Evolutionary conservation across 768 basidiomycete species (phyloP), one percentile per base, ranked within the genome.

Genomic region (Obba rivulosa): DNA sequence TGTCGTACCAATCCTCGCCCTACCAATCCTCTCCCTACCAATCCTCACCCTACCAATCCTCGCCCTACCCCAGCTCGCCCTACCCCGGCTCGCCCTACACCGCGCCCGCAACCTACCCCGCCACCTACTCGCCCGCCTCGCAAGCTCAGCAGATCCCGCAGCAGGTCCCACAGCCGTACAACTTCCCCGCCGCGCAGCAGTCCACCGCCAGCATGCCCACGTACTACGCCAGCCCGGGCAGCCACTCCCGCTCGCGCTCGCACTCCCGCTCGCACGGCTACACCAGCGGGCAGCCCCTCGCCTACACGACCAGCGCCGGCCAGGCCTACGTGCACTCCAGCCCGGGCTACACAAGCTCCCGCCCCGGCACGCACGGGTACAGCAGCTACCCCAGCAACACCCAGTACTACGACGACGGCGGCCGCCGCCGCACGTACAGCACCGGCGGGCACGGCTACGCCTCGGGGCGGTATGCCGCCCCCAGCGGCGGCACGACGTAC

Each of bases 171-270:
- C 48, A 28, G 10, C 41, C 45, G n/a, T 17, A 42, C 43, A 36
- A 18, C 23, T 22, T 10, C 46, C n/a, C 37, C 22, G 8, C 44
- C 31, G 5, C 51, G 20, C 43, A 21, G 2, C 41, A 23, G 21
- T 18, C 43, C 13, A 31, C 40, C 28, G 28, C 28, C 5, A 31
- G 28, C 23, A 62, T 60, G 53, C 55, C 57, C 11, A 44, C 61
- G 2, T 60, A 60, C 57, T 68, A 65, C 58, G 61, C 56, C 22
- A 52, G 57, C 45, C 55, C 59, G 9, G 51, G 31, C 34, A 20
- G 38, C 31, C 58, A 58, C 45, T 43, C 59, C 10, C 58, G 58
- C 47, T 61, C 62, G 18, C 40, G 45, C 23, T 48, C 55, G 14
- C 59, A 58, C 44, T 44, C 60, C n/a, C 36, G 52, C 20, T 54